Percentiles rank a stretch among this genome's conserved stretches.
Conservation (phyloP, 768 basidiomycete species). For the Gloeopeniophorella convolvens region DNA sequence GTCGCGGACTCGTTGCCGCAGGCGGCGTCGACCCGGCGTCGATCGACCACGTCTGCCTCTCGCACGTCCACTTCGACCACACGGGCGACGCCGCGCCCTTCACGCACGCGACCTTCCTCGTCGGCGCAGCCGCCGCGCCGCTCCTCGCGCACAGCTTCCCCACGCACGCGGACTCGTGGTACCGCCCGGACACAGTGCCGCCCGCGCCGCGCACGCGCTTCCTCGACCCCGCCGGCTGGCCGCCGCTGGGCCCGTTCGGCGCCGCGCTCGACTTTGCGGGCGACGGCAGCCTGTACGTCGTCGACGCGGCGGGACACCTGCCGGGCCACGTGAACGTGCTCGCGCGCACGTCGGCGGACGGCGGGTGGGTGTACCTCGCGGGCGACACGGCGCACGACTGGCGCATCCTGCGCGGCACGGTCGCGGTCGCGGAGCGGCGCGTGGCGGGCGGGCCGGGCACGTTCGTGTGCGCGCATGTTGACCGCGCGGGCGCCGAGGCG, state of each 20-base stretch:
- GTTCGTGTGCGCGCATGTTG: slow-evolving; percentile 2
- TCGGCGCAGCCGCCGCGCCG: slow-evolving; percentile 2
- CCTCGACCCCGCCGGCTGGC: slow-evolving; percentile 2
- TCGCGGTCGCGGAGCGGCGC: slow-evolving; percentile 1
- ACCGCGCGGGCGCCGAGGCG: slow-evolving; percentile 6
- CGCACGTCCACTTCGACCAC: slow-evolving; percentile 18
- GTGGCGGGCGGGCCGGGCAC: neutral
- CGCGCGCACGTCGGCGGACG: slow-evolving; percentile 16
- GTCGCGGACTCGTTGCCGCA: neutral
- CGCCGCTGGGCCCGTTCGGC: slow-evolving; percentile 19
- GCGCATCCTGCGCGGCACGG: slow-evolving; percentile 12
- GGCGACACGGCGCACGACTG: slow-evolving; percentile 20
- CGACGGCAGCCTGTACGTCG: slow-evolving; percentile 17
- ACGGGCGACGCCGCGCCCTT: slow-evolving; percentile 19
- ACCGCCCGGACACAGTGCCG: neutral
- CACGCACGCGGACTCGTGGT: neutral
- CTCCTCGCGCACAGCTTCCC: slow-evolving; percentile 10
- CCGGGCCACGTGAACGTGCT: slow-evolving; percentile 20
- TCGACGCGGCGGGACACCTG: slow-evolving; percentile 22
- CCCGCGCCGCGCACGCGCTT: slow-evolving; percentile 14
- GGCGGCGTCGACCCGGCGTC: slow-evolving; percentile 11
- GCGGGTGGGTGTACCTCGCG: slow-evolving; percentile 15
- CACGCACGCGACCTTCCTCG: slow-evolving; percentile 12
- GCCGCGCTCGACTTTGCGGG: slow-evolving; percentile 16
- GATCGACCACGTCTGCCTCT: slow-evolving; percentile 6